Conservation (phyloP, 139 green algal species). For the Chlorella sorokiniana region DNA sequence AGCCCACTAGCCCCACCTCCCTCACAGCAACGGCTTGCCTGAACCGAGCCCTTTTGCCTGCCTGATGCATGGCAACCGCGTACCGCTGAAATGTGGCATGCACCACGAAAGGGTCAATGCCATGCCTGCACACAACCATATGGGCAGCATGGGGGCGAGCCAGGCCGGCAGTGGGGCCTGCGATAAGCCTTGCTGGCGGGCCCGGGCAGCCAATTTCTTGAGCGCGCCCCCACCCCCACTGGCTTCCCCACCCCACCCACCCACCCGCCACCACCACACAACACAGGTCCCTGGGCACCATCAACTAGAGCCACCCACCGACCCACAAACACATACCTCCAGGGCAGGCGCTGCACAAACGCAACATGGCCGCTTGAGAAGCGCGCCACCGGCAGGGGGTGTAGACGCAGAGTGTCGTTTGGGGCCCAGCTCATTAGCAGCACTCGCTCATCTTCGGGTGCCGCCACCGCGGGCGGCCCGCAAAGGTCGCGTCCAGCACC, state of each 20-base stretch:
- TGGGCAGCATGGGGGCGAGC: neutral
- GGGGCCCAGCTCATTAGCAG: neutral
- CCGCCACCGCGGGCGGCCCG: neutral
- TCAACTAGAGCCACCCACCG: too few relatives aligned
- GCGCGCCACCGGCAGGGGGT: constrained; percentile 29
- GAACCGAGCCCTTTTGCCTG: constrained; percentile 46
- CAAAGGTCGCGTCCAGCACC: constrained; percentile 6
- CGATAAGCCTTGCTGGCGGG: too few relatives aligned
- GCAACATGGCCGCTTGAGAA: constrained; percentile 44
- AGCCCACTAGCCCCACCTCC: neutral
- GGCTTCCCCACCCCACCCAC: too few relatives aligned
- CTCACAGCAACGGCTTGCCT: too few relatives aligned
- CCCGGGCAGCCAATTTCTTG: too few relatives aligned
- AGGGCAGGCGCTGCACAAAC: constrained; percentile 44
- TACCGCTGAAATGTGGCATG: constrained; percentile 45
- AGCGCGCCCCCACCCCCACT: neutral
- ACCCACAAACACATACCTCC: neutral
- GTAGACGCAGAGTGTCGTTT: constrained; percentile 17
- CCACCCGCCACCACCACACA: too few relatives aligned
- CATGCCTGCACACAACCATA: neutral
- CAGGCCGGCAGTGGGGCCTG: too few relatives aligned
- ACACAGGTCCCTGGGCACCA: too few relatives aligned
- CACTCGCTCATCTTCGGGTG: neutral
- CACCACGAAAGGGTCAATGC: constrained; percentile 40
- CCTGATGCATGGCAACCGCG: neutral